Evolutionary conservation across 1,139 yeast genomes (phyloP).

Genomic region (Wickerhamomyces sp.): DNA sequence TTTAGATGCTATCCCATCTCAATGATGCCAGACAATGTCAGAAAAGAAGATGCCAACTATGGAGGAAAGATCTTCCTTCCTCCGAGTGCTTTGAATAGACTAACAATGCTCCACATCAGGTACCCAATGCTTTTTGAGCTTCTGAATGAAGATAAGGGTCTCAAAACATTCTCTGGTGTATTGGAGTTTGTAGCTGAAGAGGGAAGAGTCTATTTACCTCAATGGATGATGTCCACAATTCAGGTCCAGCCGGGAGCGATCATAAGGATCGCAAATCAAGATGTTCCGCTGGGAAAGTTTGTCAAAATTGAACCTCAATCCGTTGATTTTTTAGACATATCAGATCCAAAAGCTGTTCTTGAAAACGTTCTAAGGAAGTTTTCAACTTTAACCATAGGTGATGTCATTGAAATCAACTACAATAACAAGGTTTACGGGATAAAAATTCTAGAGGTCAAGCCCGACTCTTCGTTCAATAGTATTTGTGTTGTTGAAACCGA

Average conservation of each 20-base stretch:
- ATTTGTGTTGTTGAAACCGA: conserved; percentile 97
- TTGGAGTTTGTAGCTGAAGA: conserved; percentile 96
- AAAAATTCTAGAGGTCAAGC: conserved; percentile 83
- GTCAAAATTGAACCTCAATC: conserved; percentile 96
- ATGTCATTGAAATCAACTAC: conserved; percentile 80
- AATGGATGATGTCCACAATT: conserved; percentile 92
- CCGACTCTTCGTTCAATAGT: conserved; percentile 58
- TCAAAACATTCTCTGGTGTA: conserved; percentile 84
- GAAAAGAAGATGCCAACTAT: conserved; percentile 79
- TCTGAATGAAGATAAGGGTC: conserved; percentile 55
- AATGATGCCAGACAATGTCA: conserved; percentile 80
- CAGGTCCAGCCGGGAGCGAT: conserved; percentile 73
- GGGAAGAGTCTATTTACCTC: conserved; percentile 91
- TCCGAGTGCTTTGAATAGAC: conserved; percentile 82
- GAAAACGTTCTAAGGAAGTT: conserved; percentile 89
- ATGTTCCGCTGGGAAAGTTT: conserved; percentile 79
- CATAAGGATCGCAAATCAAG: conserved; percentile 69
- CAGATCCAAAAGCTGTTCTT: conserved; percentile 94
- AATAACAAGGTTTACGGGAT: conserved; percentile 77
- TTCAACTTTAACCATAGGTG: conserved; percentile 81
- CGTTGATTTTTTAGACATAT: conserved; percentile 84
- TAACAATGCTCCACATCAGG: conserved; percentile 82
- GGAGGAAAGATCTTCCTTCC: conserved; percentile 98
- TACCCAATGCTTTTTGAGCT: conserved; percentile 94
- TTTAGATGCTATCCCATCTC: conserved; percentile 89